phyloP scores from a whole-genome alignment of 257 asterid species.

The Ophiorrhiza pumila region DNA sequence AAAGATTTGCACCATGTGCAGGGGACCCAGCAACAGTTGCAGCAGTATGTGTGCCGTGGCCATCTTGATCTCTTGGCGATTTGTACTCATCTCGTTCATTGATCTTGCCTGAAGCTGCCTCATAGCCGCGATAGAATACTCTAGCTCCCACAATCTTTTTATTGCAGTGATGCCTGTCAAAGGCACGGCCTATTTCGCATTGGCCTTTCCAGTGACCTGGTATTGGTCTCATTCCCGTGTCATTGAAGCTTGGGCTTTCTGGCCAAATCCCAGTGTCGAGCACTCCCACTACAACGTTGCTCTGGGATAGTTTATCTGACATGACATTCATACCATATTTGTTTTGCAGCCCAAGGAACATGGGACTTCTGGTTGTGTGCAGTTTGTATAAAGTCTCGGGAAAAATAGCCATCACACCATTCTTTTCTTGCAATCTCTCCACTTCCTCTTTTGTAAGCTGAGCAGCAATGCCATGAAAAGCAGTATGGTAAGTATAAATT shows the following conservation, averaged over 20 bases:
- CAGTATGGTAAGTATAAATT: conserved; percentile 63
- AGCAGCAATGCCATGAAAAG: conserved; percentile 88
- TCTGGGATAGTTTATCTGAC: conserved; percentile 25
- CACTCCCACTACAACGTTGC: conserved; percentile 73
- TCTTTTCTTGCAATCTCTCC: conserved; percentile 24
- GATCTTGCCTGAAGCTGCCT: conserved; percentile 75
- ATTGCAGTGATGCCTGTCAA: conserved; percentile 57
- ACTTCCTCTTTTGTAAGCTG: conserved; percentile 52
- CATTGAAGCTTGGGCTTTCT: conserved; percentile 87
- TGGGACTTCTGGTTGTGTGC: conserved; percentile 90
- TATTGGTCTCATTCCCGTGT: conserved; percentile 47
- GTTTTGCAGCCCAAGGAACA: conserved; percentile 67
- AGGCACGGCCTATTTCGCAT: conserved; percentile 71
- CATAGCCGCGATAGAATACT: conserved; percentile 66
- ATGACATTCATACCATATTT: conserved; percentile 33
- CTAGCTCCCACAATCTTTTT: conserved; percentile 82
- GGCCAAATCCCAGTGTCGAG: conserved; percentile 97
- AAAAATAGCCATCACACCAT: conserved; percentile 56
- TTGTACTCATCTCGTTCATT: conserved; percentile 60
- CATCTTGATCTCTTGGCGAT: conserved; percentile 88
- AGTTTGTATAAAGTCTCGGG: conserved; percentile 64
- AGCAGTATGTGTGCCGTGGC: conserved; percentile 94
- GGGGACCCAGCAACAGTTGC: conserved; percentile 73
- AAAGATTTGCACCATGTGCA: conserved; percentile 61
- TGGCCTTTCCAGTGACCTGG: conserved; percentile 73